Evolutionary conservation across 495 filamentous ascomycete species (phyloP).

Genomic region (Wilcoxina mikolae): DNA sequence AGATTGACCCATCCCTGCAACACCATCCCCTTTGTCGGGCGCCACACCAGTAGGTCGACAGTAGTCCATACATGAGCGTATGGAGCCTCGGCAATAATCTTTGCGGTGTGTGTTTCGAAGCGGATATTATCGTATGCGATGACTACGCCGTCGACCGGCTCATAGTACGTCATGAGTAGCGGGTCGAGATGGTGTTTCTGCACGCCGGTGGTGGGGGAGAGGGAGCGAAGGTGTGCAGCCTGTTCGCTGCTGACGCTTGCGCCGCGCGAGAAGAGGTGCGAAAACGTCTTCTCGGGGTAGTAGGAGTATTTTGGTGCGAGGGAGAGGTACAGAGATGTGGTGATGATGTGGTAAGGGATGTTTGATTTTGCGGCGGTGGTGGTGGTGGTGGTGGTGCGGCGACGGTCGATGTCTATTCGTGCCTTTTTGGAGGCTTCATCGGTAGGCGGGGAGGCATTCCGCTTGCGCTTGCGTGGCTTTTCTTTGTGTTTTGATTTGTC

Average conservation of each 20-base stretch:
- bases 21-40: slow-evolving; percentile 41
- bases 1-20: slow-evolving; percentile 57
- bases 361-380: background rate
- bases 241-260: slow-evolving; percentile 11
- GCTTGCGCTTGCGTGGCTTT: slow-evolving; percentile 1
- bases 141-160: slow-evolving; percentile 53
- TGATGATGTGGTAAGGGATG: slow-evolving; percentile 46
- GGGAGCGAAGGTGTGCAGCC: slow-evolving; percentile 15
- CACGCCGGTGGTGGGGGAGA: slow-evolving; percentile 22
- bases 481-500: background rate
- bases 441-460: background rate
- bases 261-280: slow-evolving; percentile 13
- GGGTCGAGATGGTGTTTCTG: slow-evolving; percentile 55
- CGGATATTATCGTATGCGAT: slow-evolving; percentile 51
- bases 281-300: slow-evolving; percentile 21
- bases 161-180: slow-evolving; percentile 58
- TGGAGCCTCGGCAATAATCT: slow-evolving; percentile 34
- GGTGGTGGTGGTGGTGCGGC: background rate
- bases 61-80: slow-evolving; percentile 46
- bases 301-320: slow-evolving; percentile 42
- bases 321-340: slow-evolving; percentile 54
- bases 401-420: background rate
- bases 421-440: slow-evolving; percentile 1
- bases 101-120: slow-evolving; percentile 24
- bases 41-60: slow-evolving; percentile 56